Base-by-base conservation (phyloP, 345 rosid species). In the Stellera chamaejasme region DNA sequence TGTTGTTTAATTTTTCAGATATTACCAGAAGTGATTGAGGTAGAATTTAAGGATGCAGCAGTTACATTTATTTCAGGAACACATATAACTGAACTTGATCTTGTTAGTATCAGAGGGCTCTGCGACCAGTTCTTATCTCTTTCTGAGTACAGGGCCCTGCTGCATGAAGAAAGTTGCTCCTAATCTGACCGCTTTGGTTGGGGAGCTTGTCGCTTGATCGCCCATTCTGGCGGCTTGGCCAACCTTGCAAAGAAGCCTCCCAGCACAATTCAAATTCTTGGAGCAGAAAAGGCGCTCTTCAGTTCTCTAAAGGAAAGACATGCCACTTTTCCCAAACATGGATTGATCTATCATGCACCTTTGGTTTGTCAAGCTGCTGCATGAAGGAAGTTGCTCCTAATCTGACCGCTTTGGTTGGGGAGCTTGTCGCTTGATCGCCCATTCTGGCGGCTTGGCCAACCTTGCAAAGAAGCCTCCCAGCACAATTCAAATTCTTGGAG, bases 181-280 rank as follows among this genome's bases (percentile, higher is more conserved):
- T 2, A 85, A 83, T 66, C 80, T 89, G 75, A 85, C 97, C 70
- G 87, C 87, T 45, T 72, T 90, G 13, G 91, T 82, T 5, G 89
- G 89, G 16, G 91, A 85, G 77, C 91, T 81, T 27, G 96, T 54
- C 88, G 90, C 27, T 77, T 85, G 11, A 83, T 88, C 45, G 93
- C 98, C 5, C 85, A 83, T 48, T 84, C 82, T 2, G 91, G 96
- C 47, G 76, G 95, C 75, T 71, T 85, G 66, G 11, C 85, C 67
- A 85, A 88, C 68, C 92, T 82, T 10, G 75, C 86, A 42, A 91
- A 85, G 75, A 89, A 81, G 70, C 94, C 96, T 23, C 95, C 94
- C 14, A 85, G 89, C 75, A 83, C 85, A 0, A 60, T 81, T 64
- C 90, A 87, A 76, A 83, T 87, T 46, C 88, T 84, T 26, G 95